A percentile compares a stretch with the other conserved stretches of the same genome.
These are phyloP conservation scores for Osmozyma mogii DNA, from an alignment of 805 yeast genomes.

Conservation along the genomic window DNA sequence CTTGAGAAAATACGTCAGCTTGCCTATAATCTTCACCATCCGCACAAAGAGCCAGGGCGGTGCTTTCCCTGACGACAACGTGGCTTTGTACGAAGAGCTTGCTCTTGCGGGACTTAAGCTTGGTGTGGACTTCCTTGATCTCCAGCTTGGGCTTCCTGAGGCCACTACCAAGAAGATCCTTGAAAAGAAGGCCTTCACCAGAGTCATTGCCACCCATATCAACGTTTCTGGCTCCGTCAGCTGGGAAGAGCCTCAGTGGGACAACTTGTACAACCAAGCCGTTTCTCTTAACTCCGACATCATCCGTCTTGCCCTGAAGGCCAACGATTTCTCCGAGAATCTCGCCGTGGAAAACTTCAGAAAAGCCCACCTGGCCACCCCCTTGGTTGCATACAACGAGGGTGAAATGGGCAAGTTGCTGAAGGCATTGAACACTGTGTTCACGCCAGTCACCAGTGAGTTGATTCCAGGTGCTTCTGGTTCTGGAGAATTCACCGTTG, in stretches of 20 bases:
- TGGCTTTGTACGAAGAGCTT: conserved; percentile 40
- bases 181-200: conserved; percentile 49
- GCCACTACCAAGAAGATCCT: conserved; percentile 45
- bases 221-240: conserved; percentile 54
- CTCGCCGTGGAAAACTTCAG: conserved; percentile 65
- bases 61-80: conserved; percentile 54
- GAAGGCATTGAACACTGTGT: conserved; percentile 60
- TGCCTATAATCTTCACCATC: conserved; percentile 78
- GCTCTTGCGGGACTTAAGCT: conserved; percentile 58
- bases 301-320: conserved; percentile 78
- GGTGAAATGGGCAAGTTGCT: conserved; percentile 71
- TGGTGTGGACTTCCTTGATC: conserved; percentile 75
- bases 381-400: conserved; percentile 81
- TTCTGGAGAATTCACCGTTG: conserved; percentile 68
- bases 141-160: conserved; percentile 65
- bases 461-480: conserved; percentile 65
- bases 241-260: conserved; percentile 74
- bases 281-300: conserved; percentile 58
- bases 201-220: conserved; percentile 77
- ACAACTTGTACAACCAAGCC: conserved; percentile 61
- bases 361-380: conserved; percentile 41
- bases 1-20: conserved; percentile 51
- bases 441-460: conserved; percentile 81
- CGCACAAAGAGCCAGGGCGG: conserved; percentile 83
- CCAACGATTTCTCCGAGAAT: conserved; percentile 59